phyloP scores from a whole-genome alignment of 225 moss, liverwort and hornwort species.

The Polytrichum formosum region DNA sequence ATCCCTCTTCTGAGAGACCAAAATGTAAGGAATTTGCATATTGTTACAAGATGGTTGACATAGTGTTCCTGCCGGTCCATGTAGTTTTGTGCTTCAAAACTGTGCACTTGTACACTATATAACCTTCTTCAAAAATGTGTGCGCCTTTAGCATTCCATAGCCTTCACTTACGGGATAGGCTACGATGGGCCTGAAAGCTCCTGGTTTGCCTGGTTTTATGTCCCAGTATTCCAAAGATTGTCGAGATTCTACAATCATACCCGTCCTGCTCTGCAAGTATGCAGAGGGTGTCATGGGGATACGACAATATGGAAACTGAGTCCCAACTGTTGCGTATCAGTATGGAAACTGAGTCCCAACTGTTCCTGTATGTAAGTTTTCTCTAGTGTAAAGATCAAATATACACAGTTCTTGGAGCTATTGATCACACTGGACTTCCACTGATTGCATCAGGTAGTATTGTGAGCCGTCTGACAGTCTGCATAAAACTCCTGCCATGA shows the following conservation, averaged over 20 bases:
- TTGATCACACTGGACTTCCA: constrained; percentile 57
- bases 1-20: no score
- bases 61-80: no score
- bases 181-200: neutral
- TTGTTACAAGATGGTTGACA: no score
- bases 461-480: constrained; percentile 47
- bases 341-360: neutral
- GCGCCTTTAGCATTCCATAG: neutral
- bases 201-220: neutral
- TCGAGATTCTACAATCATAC: neutral
- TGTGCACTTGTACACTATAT: no score
- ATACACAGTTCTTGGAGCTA: constrained; percentile 24
- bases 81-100: neutral
- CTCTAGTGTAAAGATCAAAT: neutral
- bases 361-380: neutral
- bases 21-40: no score
- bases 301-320: neutral
- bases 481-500: constrained; percentile 46
- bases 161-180: neutral
- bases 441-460: constrained; percentile 39
- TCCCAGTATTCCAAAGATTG: neutral
- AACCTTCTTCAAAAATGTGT: constrained; percentile 1
- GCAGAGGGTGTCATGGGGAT: neutral
- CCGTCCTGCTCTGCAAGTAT: neutral
- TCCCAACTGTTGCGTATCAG: neutral